phyloP scores from a whole-genome alignment of 192 early-diverging fungal genomes.

The Phycomyces blakesleeanus region DNA sequence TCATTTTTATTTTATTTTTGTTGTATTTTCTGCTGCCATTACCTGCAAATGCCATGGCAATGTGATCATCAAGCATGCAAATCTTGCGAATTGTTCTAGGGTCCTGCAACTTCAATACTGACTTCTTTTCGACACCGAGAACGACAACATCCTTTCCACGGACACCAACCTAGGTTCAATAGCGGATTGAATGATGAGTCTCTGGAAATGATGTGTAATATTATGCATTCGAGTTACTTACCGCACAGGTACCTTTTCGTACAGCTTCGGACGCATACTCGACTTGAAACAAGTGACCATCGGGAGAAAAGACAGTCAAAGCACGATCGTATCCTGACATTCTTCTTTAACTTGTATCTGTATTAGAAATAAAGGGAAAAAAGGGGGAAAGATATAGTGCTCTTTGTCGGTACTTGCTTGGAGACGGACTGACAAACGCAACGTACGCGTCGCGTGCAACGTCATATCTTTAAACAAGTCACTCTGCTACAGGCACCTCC shows the following conservation, averaged over 20 bases:
- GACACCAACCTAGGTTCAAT: constrained; percentile 80
- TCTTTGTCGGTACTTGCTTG: too few species aligned
- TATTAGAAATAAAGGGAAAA: too few species aligned
- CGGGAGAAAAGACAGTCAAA: constrained; percentile 97
- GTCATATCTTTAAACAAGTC: too few species aligned
- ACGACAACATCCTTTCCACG: constrained; percentile 88
- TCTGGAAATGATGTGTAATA: not conserved
- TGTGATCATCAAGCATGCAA: constrained; percentile 93
- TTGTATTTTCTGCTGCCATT: not conserved
- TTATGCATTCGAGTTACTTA: constrained; percentile 43
- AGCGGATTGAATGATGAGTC: too few species aligned
- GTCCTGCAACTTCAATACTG: constrained; percentile 94
- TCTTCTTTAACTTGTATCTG: too few species aligned
- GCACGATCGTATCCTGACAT: constrained; percentile 70
- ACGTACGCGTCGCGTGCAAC: too few species aligned
- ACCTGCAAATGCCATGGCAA: constrained; percentile 96
- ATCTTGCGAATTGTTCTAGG: constrained; percentile 96
- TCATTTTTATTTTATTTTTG: not conserved
- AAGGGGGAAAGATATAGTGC: too few species aligned
- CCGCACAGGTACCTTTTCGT: constrained; percentile 93
- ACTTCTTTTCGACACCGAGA: constrained; percentile 95
- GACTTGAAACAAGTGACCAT: constrained; percentile 99
- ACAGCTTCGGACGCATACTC: constrained; percentile 99
- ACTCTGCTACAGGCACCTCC: too few species aligned
- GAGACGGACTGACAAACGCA: too few species aligned